Evolutionary conservation across 257 asterid genomes (phyloP).

Genomic region (Eucommia ulmoides): DNA sequence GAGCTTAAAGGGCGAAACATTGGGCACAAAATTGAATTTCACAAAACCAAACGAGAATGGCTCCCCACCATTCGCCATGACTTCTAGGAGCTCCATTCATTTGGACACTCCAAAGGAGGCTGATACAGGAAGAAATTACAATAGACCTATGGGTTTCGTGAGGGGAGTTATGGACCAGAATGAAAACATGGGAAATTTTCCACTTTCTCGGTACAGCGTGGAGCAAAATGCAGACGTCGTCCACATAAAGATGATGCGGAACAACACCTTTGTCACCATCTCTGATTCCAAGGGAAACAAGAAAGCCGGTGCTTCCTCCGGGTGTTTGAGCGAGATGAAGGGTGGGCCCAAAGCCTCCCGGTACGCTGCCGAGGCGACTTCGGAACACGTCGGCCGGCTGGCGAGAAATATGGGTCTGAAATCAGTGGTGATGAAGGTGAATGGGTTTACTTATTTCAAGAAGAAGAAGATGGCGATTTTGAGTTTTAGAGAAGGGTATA

Average conservation of each 20-base stretch:
- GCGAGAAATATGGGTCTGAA: background rate
- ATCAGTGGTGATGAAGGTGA: background rate
- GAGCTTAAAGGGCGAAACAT: too few species aligned
- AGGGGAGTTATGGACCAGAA: constrained; percentile 3
- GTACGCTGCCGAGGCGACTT: constrained; percentile 71
- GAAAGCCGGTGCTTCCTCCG: constrained; percentile 63
- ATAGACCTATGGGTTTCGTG: constrained; percentile 21
- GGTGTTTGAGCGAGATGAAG: constrained; percentile 25
- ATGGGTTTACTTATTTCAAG: constrained; percentile 38
- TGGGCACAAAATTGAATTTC: too few species aligned
- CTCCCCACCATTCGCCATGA: constrained; percentile 15
- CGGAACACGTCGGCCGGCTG: constrained; percentile 68
- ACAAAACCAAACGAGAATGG: constrained; percentile 16
- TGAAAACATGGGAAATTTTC: constrained; percentile 6
- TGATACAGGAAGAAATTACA: constrained; percentile 16
- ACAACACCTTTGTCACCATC: constrained; percentile 66
- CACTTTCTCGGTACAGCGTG: constrained; percentile 10
- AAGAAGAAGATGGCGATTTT: constrained; percentile 66
- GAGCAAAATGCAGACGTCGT: constrained; percentile 82
- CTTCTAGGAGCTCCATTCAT: constrained; percentile 27
- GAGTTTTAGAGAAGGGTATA: constrained; percentile 74
- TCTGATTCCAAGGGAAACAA: constrained; percentile 77
- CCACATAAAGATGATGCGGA: constrained; percentile 69
- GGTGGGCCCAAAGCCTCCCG: constrained; percentile 29
- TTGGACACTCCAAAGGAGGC: constrained; percentile 29